Conservation (phyloP, 2,329 filamentous ascomycete species). For the Pseudogymnoascus sp. region DNA sequence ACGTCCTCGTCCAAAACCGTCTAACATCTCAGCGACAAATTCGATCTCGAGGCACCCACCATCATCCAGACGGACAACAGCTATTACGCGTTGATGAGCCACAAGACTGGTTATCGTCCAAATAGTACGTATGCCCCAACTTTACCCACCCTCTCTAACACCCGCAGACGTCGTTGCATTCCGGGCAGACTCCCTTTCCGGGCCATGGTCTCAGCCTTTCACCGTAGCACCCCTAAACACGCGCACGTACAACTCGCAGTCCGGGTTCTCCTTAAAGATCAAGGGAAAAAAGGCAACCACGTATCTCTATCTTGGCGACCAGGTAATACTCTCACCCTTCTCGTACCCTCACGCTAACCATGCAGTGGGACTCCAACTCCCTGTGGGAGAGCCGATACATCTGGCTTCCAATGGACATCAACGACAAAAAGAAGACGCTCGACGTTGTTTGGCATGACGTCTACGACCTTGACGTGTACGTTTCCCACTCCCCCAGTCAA, state of each 20-base stretch:
- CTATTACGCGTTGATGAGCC: conserved; percentile 54
- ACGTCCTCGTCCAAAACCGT: not conserved
- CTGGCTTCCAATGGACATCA: conserved; percentile 46
- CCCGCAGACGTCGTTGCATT: conserved; percentile 44
- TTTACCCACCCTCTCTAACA: not conserved
- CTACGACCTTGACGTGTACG: conserved; percentile 44
- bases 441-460: conserved; percentile 45
- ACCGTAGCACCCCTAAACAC: conserved; percentile 44
- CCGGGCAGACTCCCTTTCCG: conserved; percentile 40
- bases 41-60: conserved; percentile 50
- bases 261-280: conserved; percentile 41
- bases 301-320: conserved; percentile 32
- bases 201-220: conserved; percentile 47
- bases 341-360: not conserved
- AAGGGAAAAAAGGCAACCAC: conserved; percentile 41
- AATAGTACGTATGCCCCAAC: conserved; percentile 34
- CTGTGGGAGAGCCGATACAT: conserved; percentile 50
- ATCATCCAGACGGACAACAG: conserved; percentile 52
- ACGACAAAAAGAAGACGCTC: conserved; percentile 43
- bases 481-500: not conserved
- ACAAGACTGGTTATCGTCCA: conserved; percentile 55
- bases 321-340: not conserved
- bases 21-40: conserved; percentile 36
- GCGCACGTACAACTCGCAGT: conserved; percentile 45
- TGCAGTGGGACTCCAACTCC: conserved; percentile 43